phyloP scores from a whole-genome alignment of 331 rosid genomes.

The Phaseolus coccineus region DNA sequence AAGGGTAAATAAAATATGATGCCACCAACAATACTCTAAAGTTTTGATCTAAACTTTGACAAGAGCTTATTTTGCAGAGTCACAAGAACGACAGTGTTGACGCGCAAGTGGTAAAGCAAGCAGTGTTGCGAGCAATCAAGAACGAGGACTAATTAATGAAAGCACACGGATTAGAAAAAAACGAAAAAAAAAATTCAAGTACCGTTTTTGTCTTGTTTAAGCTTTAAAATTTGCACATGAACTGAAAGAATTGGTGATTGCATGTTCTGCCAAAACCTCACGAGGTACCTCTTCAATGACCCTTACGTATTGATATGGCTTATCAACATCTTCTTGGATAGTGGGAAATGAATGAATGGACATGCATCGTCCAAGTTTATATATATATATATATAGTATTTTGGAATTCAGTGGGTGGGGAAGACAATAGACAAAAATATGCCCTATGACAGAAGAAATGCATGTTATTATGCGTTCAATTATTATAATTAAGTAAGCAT shows the following conservation, averaged over 20 bases:
- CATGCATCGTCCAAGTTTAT: slow-evolving; percentile 30
- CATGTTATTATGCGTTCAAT: background rate
- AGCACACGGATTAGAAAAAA: slow-evolving; percentile 32
- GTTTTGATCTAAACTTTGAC: background rate
- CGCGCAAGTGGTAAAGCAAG: slow-evolving; percentile 83
- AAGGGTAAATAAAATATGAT: slow-evolving; percentile 5
- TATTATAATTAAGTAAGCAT: background rate
- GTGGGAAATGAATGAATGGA: slow-evolving; percentile 40
- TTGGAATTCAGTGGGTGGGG: slow-evolving; percentile 10
- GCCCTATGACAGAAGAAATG: background rate
- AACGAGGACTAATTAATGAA: slow-evolving; percentile 56
- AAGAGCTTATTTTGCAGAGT: slow-evolving; percentile 52
- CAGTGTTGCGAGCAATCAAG: slow-evolving; percentile 76
- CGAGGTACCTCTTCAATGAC: slow-evolving; percentile 18
- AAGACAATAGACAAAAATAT: slow-evolving; percentile 7
- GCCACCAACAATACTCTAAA: background rate
- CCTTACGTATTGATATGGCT: slow-evolving; percentile 7
- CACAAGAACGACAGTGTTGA: slow-evolving; percentile 64
- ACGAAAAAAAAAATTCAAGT: background rate
- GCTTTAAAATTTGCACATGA: slow-evolving; percentile 22
- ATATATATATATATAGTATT: background rate
- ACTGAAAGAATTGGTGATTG: slow-evolving; percentile 30
- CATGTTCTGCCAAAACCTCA: slow-evolving; percentile 32
- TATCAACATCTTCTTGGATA: slow-evolving; percentile 32
- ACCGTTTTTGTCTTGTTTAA: slow-evolving; percentile 17